phyloP scores from a whole-genome alignment of 2,329 filamentous ascomycete genomes.

The Aquanectria penicillioides region DNA sequence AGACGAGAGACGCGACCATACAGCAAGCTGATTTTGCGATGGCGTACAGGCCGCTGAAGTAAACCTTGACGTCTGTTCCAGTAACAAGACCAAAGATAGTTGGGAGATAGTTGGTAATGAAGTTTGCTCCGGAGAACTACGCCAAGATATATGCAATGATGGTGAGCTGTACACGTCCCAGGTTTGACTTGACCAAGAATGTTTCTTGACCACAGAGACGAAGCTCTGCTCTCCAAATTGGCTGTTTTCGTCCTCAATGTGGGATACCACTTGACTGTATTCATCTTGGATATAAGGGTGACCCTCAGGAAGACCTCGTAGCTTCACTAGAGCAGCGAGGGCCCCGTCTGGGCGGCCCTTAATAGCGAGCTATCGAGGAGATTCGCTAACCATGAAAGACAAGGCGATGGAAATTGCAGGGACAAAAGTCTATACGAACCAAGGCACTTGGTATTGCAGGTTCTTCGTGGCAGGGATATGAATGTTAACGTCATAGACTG shows the following conservation, averaged over 20 bases:
- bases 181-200: slow-evolving; percentile 28
- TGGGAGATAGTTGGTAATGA: slow-evolving; percentile 15
- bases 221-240: slow-evolving; percentile 5
- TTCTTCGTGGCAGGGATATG: slow-evolving; percentile 21
- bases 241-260: slow-evolving; percentile 3
- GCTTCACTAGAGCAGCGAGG: background rate
- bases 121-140: slow-evolving; percentile 31
- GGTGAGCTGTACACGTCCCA: slow-evolving; percentile 28
- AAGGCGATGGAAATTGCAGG: slow-evolving; percentile 23
- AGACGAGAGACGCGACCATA: background rate
- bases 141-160: slow-evolving; percentile 33
- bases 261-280: background rate
- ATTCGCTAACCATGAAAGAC: slow-evolving; percentile 25
- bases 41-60: background rate
- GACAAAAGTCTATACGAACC: slow-evolving; percentile 31
- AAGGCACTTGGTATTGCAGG: slow-evolving; percentile 28
- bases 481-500: slow-evolving; percentile 26
- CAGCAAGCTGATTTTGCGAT: background rate
- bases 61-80: slow-evolving; percentile 5
- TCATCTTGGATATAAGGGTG: slow-evolving; percentile 3
- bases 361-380: slow-evolving; percentile 27
- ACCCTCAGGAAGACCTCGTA: background rate
- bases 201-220: background rate
- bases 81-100: slow-evolving; percentile 9
- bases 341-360: slow-evolving; percentile 13